phyloP scores from a whole-genome alignment of 2,329 filamentous ascomycete species.

The Fusarium aywerte region DNA sequence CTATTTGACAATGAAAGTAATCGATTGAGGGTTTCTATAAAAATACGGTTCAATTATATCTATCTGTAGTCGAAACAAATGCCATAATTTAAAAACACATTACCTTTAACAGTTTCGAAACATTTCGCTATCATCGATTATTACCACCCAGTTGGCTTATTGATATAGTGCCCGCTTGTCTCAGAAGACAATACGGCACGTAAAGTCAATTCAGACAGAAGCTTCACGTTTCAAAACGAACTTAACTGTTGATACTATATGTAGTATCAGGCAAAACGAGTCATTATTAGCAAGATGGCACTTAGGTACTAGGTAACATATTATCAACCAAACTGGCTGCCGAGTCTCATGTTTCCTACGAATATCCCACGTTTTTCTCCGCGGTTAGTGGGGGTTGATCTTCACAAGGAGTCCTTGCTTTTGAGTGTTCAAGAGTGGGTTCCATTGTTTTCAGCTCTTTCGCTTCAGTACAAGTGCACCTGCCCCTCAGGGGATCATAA shows the following conservation, averaged over 20 bases:
- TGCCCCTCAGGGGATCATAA: not conserved
- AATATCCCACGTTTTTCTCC: not conserved
- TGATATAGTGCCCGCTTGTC: not conserved
- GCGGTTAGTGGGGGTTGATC: constrained; percentile 28
- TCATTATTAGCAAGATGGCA: not conserved
- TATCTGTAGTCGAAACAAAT: too few relatives aligned
- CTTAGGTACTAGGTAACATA: not conserved
- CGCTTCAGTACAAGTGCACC: not conserved
- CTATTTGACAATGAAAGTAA: too few relatives aligned
- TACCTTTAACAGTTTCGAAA: too few relatives aligned
- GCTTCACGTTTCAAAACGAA: too few relatives aligned
- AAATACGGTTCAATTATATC: too few relatives aligned
- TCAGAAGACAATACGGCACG: not conserved
- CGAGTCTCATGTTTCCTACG: not conserved
- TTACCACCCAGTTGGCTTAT: not conserved
- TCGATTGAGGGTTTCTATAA: too few relatives aligned
- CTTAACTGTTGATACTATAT: not conserved
- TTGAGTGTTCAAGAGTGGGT: not conserved
- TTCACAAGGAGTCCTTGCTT: constrained; percentile 17
- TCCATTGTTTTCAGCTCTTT: not conserved
- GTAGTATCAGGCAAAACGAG: not conserved
- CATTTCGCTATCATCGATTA: not conserved
- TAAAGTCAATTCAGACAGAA: not conserved
- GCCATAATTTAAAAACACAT: too few relatives aligned
- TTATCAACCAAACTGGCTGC: not conserved